phyloP scores from a whole-genome alignment of 164 flowering plant species.

The Aristolochia fimbriata region DNA sequence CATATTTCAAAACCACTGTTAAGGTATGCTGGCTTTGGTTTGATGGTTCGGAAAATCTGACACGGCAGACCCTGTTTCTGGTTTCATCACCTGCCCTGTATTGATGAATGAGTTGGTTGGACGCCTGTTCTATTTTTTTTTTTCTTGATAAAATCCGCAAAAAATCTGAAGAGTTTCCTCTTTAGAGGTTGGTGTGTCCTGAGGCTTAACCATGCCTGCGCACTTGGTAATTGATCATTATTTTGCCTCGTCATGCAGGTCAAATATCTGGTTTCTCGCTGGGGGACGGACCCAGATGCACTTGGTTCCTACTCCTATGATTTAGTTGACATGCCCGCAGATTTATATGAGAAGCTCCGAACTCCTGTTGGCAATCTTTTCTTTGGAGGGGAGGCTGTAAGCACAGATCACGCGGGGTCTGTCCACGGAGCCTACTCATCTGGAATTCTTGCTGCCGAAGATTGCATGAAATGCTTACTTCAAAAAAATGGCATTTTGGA shows the following conservation, averaged over 20 bases:
- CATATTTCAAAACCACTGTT: neutral
- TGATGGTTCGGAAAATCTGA: too few species aligned
- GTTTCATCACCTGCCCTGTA: too few species aligned
- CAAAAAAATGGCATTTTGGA: conserved; percentile 35
- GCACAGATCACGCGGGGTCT: conserved; percentile 75
- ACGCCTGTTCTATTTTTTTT: too few species aligned
- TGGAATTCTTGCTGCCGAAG: conserved; percentile 59
- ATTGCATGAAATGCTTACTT: conserved; percentile 39
- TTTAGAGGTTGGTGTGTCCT: too few species aligned
- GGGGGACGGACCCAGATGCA: conserved; percentile 79
- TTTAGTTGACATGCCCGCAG: conserved; percentile 61
- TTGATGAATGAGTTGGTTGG: too few species aligned
- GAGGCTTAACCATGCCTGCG: neutral
- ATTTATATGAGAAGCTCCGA: conserved; percentile 62
- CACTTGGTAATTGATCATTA: neutral
- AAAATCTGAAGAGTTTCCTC: too few species aligned
- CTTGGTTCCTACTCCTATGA: conserved; percentile 84
- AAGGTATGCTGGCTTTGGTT: neutral
- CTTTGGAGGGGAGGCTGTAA: conserved; percentile 91
- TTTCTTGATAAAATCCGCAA: too few species aligned
- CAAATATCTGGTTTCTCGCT: conserved; percentile 71
- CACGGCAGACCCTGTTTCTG: too few species aligned
- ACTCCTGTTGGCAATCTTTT: conserved; percentile 63
- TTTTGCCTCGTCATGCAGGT: conserved; percentile 29
- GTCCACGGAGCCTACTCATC: conserved; percentile 88